Evolutionary conservation across 108 stramenopile genomes (phyloP), one percentile per base, ranked within the genome.

Genomic region (Schizochytrium sp.): DNA sequence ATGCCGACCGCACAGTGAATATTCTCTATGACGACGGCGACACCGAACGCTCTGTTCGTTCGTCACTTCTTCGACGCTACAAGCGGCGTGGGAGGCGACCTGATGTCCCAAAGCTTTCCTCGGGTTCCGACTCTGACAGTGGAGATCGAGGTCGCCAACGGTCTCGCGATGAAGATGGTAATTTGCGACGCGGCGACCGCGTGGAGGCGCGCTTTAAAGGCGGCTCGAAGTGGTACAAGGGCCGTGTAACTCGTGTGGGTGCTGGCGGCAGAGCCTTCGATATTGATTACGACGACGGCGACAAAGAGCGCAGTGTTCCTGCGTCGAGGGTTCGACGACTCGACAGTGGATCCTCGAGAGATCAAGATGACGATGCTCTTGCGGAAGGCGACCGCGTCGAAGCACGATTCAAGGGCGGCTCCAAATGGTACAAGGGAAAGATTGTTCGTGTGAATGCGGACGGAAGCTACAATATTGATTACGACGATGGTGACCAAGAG

Each of bases 401-500:
- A 72, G 93, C 92, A 5, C 51, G 90, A 14, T 92, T 76, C 58
- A 89, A 91, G 4, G 93, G 93, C 34, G 58, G 90, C 58, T 51
- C 58, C 34, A 90, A 89, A 55, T 92, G 87, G 51, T 93, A 93
- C 90, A 45, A 90, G 60, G 93, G 93, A 16, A 91, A 87, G 45
- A 90, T 93, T 18, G 16, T 43, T 21, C 60, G 90, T 1, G 92
- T 57, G 0, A 57, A 57, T 0, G 55, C 55, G 14, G 55, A 57
- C 55, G 55, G 25, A 16, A 69, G 34, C 25, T 34, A 63, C 29
- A 63, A 63, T 18, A 28, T 19, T 72, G 45, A 72, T 29, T 18
- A 45, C 28, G 72, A 72, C 41, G 72, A 72, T 47, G 45, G 41
- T 29, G 44, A 72, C 44, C 95, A 95, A n/a, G 96, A 96, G 21